Evolutionary conservation across 1,284 basidiomycete genomes (phyloP).

Genomic region (Pulchroboletus neoregius): DNA sequence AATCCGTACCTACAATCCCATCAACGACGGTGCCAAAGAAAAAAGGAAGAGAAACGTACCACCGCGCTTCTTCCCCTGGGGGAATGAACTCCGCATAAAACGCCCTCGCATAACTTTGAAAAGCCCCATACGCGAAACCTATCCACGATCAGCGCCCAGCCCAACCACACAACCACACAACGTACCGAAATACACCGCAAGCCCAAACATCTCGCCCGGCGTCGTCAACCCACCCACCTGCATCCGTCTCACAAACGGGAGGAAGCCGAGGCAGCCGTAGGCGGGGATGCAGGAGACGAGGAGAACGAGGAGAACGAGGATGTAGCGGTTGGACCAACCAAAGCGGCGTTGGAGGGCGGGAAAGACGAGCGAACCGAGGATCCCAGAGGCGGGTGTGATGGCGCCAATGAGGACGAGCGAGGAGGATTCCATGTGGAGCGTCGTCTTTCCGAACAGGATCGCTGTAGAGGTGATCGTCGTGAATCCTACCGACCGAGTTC

Average conservation of each 20-base stretch:
- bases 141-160: slow-evolving; percentile 1
- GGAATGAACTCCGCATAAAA: slow-evolving; percentile 78
- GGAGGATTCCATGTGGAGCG: slow-evolving; percentile 67
- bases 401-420: slow-evolving; percentile 70
- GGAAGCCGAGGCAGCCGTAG: slow-evolving; percentile 80
- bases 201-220: slow-evolving; percentile 77
- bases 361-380: slow-evolving; percentile 71
- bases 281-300: slow-evolving; percentile 68
- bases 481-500: slow-evolving; percentile 50
- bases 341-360: slow-evolving; percentile 61
- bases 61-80: slow-evolving; percentile 73
- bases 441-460: slow-evolving; percentile 78
- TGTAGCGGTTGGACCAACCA: slow-evolving; percentile 61
- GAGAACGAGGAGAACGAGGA: slow-evolving; percentile 65
- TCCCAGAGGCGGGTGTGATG: slow-evolving; percentile 65
- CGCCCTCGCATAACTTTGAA: slow-evolving; percentile 77
- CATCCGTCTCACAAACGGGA: slow-evolving; percentile 45
- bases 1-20: slow-evolving; percentile 52
- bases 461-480: slow-evolving; percentile 83
- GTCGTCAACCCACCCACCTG: slow-evolving; percentile 72
- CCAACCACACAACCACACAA: neutral
- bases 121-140: slow-evolving; percentile 73
- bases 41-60: slow-evolving; percentile 39
- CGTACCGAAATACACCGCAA: slow-evolving; percentile 78
- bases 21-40: neutral